phyloP scores from a whole-genome alignment of 352 stramenopile species.

The Halophytophthora polymorphica region DNA sequence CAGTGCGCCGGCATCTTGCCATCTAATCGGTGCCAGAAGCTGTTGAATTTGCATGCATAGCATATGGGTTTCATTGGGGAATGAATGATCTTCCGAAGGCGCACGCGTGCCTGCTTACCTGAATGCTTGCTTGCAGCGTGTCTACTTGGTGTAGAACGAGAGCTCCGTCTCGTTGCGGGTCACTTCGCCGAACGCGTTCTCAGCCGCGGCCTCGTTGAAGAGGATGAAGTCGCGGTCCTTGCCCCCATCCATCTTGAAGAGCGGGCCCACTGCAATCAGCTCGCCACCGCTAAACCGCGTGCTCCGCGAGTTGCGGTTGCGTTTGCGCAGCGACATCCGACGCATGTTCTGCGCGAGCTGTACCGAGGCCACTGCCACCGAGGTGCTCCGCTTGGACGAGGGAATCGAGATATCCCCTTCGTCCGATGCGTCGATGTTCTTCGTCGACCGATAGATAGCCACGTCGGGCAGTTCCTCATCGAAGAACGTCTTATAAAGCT shows the following conservation, averaged over 20 bases:
- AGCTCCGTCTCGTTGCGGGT: slow-evolving; percentile 77
- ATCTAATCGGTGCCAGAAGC: no score
- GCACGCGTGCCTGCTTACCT: slow-evolving; percentile 1
- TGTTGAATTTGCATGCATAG: no score
- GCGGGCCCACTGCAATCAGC: slow-evolving; percentile 61
- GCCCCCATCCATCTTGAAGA: slow-evolving; percentile 79
- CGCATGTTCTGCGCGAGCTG: slow-evolving; percentile 30
- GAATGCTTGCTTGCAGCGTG: no score
- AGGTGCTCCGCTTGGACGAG: slow-evolving; percentile 19
- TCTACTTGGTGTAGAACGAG: slow-evolving; percentile 71
- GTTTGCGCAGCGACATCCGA: slow-evolving; percentile 26
- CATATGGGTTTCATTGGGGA: no score
- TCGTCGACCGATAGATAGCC: slow-evolving; percentile 36
- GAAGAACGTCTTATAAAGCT: slow-evolving; percentile 84
- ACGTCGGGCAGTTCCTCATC: slow-evolving; percentile 62
- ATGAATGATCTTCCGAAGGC: no score
- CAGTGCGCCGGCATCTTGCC: no score
- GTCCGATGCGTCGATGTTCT: slow-evolving; percentile 1
- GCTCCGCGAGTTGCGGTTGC: slow-evolving; percentile 24
- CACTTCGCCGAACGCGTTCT: slow-evolving; percentile 70
- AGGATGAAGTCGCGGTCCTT: slow-evolving; percentile 82
- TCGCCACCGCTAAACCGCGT: slow-evolving; percentile 34
- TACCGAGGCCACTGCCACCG: slow-evolving; percentile 20
- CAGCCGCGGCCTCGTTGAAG: slow-evolving; percentile 72
- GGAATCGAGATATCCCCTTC: slow-evolving; percentile 22